Evolutionary conservation across 306 rosid species (phyloP), one percentile per base, ranked within the genome.

Genomic region (Castanospermum australe): DNA sequence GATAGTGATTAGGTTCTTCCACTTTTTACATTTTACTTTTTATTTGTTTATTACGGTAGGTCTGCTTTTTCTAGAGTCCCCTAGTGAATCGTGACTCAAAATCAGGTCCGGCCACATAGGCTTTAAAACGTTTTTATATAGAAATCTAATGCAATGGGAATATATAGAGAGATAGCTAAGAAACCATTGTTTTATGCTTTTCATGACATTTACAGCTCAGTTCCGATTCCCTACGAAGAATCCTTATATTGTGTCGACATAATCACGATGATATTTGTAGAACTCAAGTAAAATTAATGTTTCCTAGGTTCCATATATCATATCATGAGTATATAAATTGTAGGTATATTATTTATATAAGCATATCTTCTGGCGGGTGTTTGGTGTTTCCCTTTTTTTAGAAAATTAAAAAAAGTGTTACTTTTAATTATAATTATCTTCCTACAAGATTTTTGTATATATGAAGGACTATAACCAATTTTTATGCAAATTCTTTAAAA

Each of bases 1-100:
- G 79, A n/a, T n/a, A n/a, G n/a, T n/a, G n/a, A 74, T 64, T 45
- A 66, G 86, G 71, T 78, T 85, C 78, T 82, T 79, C 78, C 68
- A 69, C 73, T 84, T 75, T 61, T 73, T 64, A 74, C 67, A 24
- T 54, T 77, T 42, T 18, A 32, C 81, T 81, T 80, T 81, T 35
- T 1, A 38, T 0, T 81, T 45, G 67, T 82, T 57, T 68, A 76
- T 82, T 76, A 39, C 60, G 73, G 59, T 76, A 67, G 30, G 25
- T 30, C 15, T 52, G 41, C 42, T 61, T 82, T 70, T 50, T 52
- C 20, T 62, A 38, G 65, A 69, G 79, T 14, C 14, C 56, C 41
- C 33, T 30, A 44, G 81, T 82, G 81, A 51, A 39, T 51, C 4
- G 75, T 76, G 82, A 83, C 73, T 77, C 76, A 2, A 64, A 57